Percentiles rank a stretch among this genome's conserved stretches.
Evolutionary conservation across 2,329 filamentous ascomycete genomes (phyloP).

Genomic region (Ceratocystiopsis brevicomis): DNA sequence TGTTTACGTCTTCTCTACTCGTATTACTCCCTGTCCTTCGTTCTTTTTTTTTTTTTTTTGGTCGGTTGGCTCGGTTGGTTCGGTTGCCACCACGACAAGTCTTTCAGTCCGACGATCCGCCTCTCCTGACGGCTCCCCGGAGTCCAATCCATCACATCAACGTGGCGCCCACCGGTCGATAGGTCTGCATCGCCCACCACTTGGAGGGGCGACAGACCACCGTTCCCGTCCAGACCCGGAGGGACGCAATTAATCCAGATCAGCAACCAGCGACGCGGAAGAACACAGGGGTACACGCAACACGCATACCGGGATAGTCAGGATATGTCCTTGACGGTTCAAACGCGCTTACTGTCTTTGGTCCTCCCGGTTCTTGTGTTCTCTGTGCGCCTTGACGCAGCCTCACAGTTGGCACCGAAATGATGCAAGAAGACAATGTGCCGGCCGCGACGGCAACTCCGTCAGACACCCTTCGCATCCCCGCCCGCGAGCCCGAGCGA

Average conservation of each 20-base stretch:
- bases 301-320: not conserved
- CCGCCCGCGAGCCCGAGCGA: too few species aligned
- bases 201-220: conserved; percentile 2
- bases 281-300: not conserved
- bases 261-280: not conserved
- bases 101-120: too few species aligned
- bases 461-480: too few species aligned
- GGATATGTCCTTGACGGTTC: conserved; percentile 2
- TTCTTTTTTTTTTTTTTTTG: too few species aligned
- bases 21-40: too few species aligned
- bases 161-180: not conserved
- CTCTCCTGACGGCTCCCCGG: too few species aligned
- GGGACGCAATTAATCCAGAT: conserved; percentile 1
- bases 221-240: not conserved
- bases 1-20: too few species aligned
- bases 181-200: not conserved
- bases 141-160: not conserved
- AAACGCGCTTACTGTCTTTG: too few species aligned
- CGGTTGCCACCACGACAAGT: too few species aligned
- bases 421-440: not conserved
- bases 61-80: too few species aligned
- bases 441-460: not conserved
- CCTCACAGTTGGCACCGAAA: not conserved
- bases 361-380: too few species aligned
- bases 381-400: not conserved